Percentiles rank a stretch among this genome's conserved stretches.
phyloP scores from a whole-genome alignment of 306 rosid genomes.

The Coriaria nepalensis region DNA sequence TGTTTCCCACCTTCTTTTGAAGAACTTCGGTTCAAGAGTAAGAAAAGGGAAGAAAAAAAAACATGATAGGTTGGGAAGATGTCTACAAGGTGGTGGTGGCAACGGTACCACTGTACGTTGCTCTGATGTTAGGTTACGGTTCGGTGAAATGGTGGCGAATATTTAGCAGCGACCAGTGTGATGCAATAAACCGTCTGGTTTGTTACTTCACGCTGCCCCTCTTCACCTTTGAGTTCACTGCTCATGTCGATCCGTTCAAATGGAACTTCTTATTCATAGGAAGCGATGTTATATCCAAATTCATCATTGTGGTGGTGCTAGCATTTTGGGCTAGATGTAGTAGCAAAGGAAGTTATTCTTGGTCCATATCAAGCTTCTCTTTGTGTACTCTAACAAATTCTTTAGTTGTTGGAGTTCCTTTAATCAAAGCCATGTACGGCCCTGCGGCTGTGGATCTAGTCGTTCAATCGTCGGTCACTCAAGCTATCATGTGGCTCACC shows the following conservation, averaged over 20 bases:
- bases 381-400: background rate
- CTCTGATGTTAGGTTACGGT: slow-evolving; percentile 1
- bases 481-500: background rate
- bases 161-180: background rate
- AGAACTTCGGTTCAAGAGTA: too few species aligned
- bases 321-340: background rate
- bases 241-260: slow-evolving; percentile 1
- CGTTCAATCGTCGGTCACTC: slow-evolving; percentile 3
- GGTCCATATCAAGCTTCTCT: slow-evolving; percentile 4
- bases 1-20: too few species aligned
- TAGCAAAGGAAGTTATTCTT: background rate
- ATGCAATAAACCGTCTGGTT: background rate
- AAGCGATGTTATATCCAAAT: background rate
- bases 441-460: background rate
- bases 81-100: background rate
- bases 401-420: slow-evolving; percentile 1
- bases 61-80: too few species aligned
- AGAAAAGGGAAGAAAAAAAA: too few species aligned
- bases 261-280: background rate
- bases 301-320: background rate
- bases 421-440: slow-evolving; percentile 4
- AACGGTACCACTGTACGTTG: background rate
- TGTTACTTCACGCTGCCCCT: slow-evolving; percentile 5
- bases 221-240: slow-evolving; percentile 1
- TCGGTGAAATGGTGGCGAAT: slow-evolving; percentile 1